phyloP scores from a whole-genome alignment of 2,329 filamentous ascomycete genomes.

The Ceratocystis destructans region DNA sequence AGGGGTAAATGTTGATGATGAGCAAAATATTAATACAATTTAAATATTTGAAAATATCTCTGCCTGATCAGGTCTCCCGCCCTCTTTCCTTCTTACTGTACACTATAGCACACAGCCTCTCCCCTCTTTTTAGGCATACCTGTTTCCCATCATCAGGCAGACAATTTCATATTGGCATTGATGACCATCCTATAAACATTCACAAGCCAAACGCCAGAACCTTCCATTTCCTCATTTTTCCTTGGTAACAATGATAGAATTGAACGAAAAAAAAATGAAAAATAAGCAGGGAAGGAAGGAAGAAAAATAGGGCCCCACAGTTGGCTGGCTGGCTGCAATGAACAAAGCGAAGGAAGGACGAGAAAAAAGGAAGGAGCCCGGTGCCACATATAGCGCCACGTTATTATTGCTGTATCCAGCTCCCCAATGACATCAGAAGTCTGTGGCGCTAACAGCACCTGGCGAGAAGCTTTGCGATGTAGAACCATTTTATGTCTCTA shows the following conservation, averaged over 20 bases:
- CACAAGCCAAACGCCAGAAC: neutral
- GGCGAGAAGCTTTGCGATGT: neutral
- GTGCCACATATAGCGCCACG: no score
- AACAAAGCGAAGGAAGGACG: neutral
- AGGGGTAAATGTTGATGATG: neutral
- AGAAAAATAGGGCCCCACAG: neutral
- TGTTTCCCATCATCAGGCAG: neutral
- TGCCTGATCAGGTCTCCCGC: neutral
- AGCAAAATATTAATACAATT: neutral
- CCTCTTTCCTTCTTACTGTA: no score
- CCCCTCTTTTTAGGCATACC: no score
- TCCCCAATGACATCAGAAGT: neutral
- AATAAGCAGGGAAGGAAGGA: slow-evolving; percentile 6
- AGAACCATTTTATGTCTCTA: no score
- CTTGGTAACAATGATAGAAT: neutral
- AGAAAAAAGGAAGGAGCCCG: neutral
- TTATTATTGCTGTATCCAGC: neutral
- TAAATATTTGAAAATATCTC: neutral
- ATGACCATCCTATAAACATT: neutral
- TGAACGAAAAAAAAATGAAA: slow-evolving; percentile 1
- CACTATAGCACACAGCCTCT: no score
- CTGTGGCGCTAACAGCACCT: neutral
- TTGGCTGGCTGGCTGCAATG: neutral
- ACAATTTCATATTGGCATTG: neutral
- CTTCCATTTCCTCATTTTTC: slow-evolving; percentile 1